A percentile compares a stretch with the other conserved stretches of the same genome.
Evolutionary conservation across 805 yeast genomes (phyloP).

Genomic region (Metschnikowia santaceciliae): DNA sequence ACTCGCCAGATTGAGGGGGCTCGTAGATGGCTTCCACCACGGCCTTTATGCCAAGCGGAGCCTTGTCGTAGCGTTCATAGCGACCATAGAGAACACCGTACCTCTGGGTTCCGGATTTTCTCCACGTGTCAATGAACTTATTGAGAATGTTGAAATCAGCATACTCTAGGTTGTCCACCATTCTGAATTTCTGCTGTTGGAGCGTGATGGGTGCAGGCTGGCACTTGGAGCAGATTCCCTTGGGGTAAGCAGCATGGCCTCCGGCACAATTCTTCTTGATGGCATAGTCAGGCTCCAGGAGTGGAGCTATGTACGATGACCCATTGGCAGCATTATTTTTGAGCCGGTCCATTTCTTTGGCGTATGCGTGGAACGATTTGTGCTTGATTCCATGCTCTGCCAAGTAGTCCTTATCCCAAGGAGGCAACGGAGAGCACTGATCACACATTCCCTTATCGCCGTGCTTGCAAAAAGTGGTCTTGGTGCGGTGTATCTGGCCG

Average conservation of each 20-base stretch:
- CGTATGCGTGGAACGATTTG: slow-evolving; percentile 77
- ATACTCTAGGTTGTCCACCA: slow-evolving; percentile 97
- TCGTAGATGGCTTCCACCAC: slow-evolving; percentile 92
- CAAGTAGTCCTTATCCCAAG: slow-evolving; percentile 82
- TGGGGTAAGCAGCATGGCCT: slow-evolving; percentile 94
- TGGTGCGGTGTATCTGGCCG: slow-evolving; percentile 69
- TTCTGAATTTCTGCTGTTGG: slow-evolving; percentile 83
- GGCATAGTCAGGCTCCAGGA: slow-evolving; percentile 64
- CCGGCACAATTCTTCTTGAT: slow-evolving; percentile 63
- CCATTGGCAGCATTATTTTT: slow-evolving; percentile 57
- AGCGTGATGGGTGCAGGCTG: slow-evolving; percentile 94
- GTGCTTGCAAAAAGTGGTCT: slow-evolving; percentile 71
- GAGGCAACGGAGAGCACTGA: slow-evolving; percentile 91
- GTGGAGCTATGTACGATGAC: slow-evolving; percentile 73
- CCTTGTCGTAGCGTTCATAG: slow-evolving; percentile 72
- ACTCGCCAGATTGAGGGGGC: slow-evolving; percentile 82
- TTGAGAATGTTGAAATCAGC: slow-evolving; percentile 70
- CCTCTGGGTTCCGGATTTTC: slow-evolving; percentile 82
- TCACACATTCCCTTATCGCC: slow-evolving; percentile 97
- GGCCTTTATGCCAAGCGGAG: slow-evolving; percentile 91
- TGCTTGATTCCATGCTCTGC: slow-evolving; percentile 79
- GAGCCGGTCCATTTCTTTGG: slow-evolving; percentile 65
- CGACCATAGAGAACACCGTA: slow-evolving; percentile 81
- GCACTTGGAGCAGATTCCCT: slow-evolving; percentile 91
- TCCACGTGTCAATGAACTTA: slow-evolving; percentile 87